phyloP scores from a whole-genome alignment of 805 yeast genomes.

The Yamadazyma laniorum region DNA sequence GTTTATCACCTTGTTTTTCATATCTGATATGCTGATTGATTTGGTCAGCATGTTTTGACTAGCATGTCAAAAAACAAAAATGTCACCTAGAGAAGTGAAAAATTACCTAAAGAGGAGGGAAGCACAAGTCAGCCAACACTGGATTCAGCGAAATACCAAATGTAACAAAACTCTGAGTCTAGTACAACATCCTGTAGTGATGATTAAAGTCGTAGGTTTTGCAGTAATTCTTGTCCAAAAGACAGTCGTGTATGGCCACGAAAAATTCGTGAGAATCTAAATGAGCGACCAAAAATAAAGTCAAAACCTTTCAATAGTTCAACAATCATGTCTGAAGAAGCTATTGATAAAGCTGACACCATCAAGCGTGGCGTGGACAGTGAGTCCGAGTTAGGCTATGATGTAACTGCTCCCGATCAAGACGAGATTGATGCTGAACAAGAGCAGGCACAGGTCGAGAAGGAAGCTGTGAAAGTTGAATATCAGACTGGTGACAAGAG shows the following conservation, averaged over 20 bases:
- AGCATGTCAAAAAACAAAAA: too few species aligned
- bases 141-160: too few species aligned
- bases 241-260: constrained; percentile 8
- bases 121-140: too few species aligned
- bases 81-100: too few species aligned
- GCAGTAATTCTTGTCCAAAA: background rate
- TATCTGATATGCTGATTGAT: too few species aligned
- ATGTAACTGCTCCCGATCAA: constrained; percentile 17
- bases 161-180: too few species aligned
- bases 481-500: constrained; percentile 6
- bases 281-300: constrained; percentile 7
- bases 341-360: constrained; percentile 1
- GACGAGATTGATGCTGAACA: constrained; percentile 17
- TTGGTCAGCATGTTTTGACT: too few species aligned
- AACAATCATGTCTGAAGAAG: constrained; percentile 10
- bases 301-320: constrained; percentile 5
- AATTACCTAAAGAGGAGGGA: too few species aligned
- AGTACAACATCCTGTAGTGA: too few species aligned
- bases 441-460: constrained; percentile 14
- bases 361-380: constrained; percentile 9
- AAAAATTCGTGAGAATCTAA: constrained; percentile 2
- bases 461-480: constrained; percentile 11
- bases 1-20: too few species aligned
- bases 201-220: too few species aligned
- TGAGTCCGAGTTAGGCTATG: constrained; percentile 10